Evolutionary conservation across 192 early-diverging fungal species (phyloP).

Genomic region (Coemansia sp.): DNA sequence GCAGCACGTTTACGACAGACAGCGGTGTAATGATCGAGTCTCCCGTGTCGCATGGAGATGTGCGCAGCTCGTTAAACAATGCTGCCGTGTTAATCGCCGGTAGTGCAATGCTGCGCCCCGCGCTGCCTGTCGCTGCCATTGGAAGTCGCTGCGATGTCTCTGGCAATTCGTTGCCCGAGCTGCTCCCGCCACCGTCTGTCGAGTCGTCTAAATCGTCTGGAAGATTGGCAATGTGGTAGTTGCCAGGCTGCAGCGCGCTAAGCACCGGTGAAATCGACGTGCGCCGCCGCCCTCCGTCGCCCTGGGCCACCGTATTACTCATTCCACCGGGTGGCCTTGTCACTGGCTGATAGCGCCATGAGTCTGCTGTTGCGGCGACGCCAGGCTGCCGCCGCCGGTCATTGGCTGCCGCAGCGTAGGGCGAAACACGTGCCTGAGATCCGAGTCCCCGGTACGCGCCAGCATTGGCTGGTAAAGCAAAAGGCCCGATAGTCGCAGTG

Average conservation of each 20-base stretch:
- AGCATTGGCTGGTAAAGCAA: conserved; percentile 3
- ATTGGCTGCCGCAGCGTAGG: not conserved
- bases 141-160: not conserved
- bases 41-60: conserved; percentile 36
- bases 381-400: not conserved
- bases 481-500: conserved; percentile 13
- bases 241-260: conserved; percentile 42
- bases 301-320: not conserved
- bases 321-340: not conserved
- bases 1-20: conserved; percentile 48
- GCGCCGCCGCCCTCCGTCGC: conserved; percentile 5
- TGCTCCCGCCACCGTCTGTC: conserved; percentile 21
- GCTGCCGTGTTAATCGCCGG: conserved; percentile 38
- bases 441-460: not conserved
- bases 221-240: conserved; percentile 53
- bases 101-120: not conserved
- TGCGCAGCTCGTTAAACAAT: conserved; percentile 12
- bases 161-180: conserved; percentile 3
- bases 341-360: not conserved
- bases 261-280: conserved; percentile 48
- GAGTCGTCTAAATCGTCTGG: conserved; percentile 43
- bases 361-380: not conserved
- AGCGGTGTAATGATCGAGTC: conserved; percentile 44
- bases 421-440: not conserved
- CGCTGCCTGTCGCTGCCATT: not conserved